Evolutionary conservation across 768 basidiomycete genomes (phyloP).

Genomic region (Rhodotorula graminis): DNA sequence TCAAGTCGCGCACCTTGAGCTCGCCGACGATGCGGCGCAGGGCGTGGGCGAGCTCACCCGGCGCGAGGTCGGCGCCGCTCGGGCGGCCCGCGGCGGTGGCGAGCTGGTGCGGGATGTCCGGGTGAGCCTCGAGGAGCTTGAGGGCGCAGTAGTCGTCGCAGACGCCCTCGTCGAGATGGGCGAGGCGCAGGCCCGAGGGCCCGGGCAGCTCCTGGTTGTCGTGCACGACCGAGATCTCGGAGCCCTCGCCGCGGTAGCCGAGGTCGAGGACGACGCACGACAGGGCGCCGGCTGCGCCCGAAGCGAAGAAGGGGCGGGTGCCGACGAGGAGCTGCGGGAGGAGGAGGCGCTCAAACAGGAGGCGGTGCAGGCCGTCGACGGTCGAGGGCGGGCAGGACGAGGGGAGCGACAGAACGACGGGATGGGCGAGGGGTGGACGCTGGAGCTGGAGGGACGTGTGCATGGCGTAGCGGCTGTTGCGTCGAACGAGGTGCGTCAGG

Average conservation of each 20-base stretch:
- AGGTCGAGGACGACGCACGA: slow-evolving; percentile 78
- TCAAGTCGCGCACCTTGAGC: slow-evolving; percentile 37
- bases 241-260: slow-evolving; percentile 57
- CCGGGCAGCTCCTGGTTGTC: slow-evolving; percentile 63
- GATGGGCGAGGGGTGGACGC: slow-evolving; percentile 80
- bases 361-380: slow-evolving; percentile 69
- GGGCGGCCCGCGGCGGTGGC: slow-evolving; percentile 58
- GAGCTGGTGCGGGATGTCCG: slow-evolving; percentile 56
- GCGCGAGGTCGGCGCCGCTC: slow-evolving; percentile 54
- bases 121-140: slow-evolving; percentile 62
- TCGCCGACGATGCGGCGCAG: slow-evolving; percentile 35
- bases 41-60: slow-evolving; percentile 64
- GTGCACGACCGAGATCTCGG: slow-evolving; percentile 71
- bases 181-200: slow-evolving; percentile 55
- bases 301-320: slow-evolving; percentile 75
- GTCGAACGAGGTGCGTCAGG: slow-evolving; percentile 2
- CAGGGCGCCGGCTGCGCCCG: slow-evolving; percentile 69
- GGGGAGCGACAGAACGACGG: slow-evolving; percentile 68
- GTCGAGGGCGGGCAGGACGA: slow-evolving; percentile 62
- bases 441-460: slow-evolving; percentile 69
- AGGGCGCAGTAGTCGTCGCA: slow-evolving; percentile 73
- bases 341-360: slow-evolving; percentile 90
- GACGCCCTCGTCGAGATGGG: slow-evolving; percentile 60
- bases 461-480: slow-evolving; percentile 72
- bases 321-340: slow-evolving; percentile 74